phyloP scores from a whole-genome alignment of 169 alveolate genomes.

The Eimeria maxima region DNA sequence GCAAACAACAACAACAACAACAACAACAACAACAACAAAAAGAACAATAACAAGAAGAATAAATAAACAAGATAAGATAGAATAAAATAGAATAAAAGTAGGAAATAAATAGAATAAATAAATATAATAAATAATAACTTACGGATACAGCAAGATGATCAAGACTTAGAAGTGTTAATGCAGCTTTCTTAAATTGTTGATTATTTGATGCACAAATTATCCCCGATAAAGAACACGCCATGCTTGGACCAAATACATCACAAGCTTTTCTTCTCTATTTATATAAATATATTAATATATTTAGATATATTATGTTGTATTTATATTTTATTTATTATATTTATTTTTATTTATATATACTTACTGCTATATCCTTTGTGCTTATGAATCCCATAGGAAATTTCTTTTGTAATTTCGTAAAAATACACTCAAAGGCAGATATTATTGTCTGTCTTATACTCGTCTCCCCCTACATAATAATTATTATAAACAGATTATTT shows the following conservation, averaged over 20 bases:
- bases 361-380: background rate
- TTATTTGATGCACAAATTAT: background rate
- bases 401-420: background rate
- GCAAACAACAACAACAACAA: too few relatives aligned
- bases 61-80: too few relatives aligned
- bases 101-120: too few relatives aligned
- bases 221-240: slow-evolving; percentile 10
- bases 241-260: slow-evolving; percentile 34
- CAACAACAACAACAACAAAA: too few relatives aligned
- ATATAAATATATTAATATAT: too few relatives aligned
- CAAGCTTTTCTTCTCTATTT: background rate
- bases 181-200: background rate
- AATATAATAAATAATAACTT: too few relatives aligned
- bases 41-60: too few relatives aligned
- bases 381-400: slow-evolving; percentile 4
- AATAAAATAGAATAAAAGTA: too few relatives aligned
- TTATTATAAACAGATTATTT: background rate
- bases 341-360: background rate
- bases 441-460: background rate
- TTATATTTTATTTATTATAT: background rate
- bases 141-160: background rate
- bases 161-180: background rate
- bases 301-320: background rate
- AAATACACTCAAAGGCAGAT: background rate
- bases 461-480: slow-evolving; percentile 8